phyloP scores from a whole-genome alignment of 73 alveolate genomes.

The Tetrahymena borealis region DNA sequence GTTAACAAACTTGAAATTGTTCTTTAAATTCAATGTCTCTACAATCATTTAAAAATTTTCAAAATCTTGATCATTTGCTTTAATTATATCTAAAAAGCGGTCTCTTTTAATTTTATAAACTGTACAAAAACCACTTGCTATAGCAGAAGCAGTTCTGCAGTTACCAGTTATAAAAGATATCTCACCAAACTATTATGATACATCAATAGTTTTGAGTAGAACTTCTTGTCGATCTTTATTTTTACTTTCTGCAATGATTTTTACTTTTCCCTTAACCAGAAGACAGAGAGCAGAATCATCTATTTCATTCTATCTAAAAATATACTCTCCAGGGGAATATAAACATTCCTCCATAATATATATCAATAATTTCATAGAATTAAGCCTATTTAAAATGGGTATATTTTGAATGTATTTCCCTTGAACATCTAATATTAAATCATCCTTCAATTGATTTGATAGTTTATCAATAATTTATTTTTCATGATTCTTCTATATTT shows the following conservation, averaged over 20 bases:
- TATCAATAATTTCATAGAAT: not conserved
- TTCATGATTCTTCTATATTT: not conserved
- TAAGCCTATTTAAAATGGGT: not conserved
- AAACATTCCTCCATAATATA: not conserved
- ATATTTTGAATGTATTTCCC: not conserved
- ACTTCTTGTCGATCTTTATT: not conserved
- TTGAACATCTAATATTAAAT: not conserved
- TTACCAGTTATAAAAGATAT: not conserved
- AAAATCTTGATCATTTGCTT: not conserved
- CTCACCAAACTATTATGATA: not conserved
- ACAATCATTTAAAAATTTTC: not conserved
- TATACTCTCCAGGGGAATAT: not conserved
- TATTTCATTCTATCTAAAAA: not conserved
- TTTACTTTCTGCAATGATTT: not conserved
- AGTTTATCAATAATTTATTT: not conserved
- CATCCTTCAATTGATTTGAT: not conserved
- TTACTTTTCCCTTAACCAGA: not conserved
- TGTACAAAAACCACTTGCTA: not conserved
- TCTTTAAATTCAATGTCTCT: not conserved
- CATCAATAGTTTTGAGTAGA: not conserved
- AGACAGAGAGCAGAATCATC: not conserved
- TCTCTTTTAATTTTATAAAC: not conserved
- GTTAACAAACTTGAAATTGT: not conserved
- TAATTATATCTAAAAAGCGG: not conserved
- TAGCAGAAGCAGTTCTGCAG: not conserved